Conservation (phyloP, 257 asterid genomes). For the Capsicum baccatum region DNA sequence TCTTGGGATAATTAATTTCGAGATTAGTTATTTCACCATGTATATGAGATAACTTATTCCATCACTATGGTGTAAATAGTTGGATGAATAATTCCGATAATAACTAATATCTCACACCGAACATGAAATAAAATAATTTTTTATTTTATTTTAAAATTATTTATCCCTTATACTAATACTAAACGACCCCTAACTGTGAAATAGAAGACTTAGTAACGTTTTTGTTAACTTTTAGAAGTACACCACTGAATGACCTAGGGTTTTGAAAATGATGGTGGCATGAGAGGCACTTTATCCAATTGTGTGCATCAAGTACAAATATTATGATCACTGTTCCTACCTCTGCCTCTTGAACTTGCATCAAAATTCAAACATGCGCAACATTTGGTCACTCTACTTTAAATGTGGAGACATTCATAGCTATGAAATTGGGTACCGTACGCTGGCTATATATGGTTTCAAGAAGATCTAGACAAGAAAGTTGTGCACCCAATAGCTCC, state of each 20-base stretch:
- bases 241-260: background rate
- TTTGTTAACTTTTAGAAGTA: no score
- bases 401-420: background rate
- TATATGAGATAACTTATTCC: no score
- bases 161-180: no score
- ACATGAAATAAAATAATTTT: no score
- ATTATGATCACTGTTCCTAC: background rate
- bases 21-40: no score
- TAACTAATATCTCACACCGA: no score
- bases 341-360: background rate
- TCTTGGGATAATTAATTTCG: no score
- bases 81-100: no score
- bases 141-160: no score
- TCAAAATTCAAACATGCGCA: background rate
- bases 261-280: background rate
- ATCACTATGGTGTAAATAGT: no score
- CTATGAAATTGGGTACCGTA: background rate
- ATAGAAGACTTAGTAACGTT: no score
- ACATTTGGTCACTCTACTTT: background rate
- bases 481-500: background rate
- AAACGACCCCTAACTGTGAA: no score
- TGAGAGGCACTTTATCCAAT: background rate
- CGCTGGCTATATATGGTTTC: background rate
- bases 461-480: constrained; percentile 8
- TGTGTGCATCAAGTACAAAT: background rate